These are phyloP conservation scores for Acacia crassicarpa DNA, from an alignment of 306 rosid genomes.

Conservation along the genomic window DNA sequence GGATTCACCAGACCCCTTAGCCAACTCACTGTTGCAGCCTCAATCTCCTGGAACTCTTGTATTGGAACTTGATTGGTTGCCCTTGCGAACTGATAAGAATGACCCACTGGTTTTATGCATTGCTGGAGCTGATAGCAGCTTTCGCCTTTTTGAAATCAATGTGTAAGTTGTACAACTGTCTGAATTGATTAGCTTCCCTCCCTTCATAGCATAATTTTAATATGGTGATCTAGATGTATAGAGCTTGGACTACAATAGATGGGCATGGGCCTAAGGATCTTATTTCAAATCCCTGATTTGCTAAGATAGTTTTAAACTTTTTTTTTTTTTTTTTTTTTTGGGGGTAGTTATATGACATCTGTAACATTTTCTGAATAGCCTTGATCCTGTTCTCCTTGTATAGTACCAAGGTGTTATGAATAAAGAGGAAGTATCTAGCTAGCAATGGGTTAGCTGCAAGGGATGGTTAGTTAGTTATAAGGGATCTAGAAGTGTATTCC, in stretches of 20 bases:
- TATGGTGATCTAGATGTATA: slow-evolving; percentile 17
- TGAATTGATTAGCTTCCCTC: slow-evolving; percentile 9
- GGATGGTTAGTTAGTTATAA: neutral
- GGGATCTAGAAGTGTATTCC: neutral
- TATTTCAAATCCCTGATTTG: neutral
- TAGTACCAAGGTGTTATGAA: neutral
- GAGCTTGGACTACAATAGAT: slow-evolving; percentile 6
- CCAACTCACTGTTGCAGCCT: slow-evolving; percentile 91
- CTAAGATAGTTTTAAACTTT: neutral
- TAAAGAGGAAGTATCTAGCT: neutral
- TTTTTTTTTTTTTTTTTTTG: neutral
- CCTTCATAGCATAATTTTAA: neutral
- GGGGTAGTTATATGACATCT: neutral
- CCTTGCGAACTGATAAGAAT: slow-evolving; percentile 70
- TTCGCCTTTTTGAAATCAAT: slow-evolving; percentile 82
- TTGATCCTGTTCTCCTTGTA: neutral
- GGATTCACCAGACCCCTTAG: slow-evolving; percentile 95
- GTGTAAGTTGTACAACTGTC: slow-evolving; percentile 55
- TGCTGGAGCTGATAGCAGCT: slow-evolving; percentile 99
- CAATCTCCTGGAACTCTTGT: slow-evolving; percentile 97
- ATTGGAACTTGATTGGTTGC: slow-evolving; percentile 98
- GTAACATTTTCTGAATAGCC: neutral
- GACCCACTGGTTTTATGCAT: slow-evolving; percentile 93
- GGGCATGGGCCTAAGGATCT: neutral
- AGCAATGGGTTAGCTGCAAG: neutral